These are phyloP conservation scores for Malus hybrid DNA, from an alignment of 331 rosid genomes.

Conservation along the genomic window DNA sequence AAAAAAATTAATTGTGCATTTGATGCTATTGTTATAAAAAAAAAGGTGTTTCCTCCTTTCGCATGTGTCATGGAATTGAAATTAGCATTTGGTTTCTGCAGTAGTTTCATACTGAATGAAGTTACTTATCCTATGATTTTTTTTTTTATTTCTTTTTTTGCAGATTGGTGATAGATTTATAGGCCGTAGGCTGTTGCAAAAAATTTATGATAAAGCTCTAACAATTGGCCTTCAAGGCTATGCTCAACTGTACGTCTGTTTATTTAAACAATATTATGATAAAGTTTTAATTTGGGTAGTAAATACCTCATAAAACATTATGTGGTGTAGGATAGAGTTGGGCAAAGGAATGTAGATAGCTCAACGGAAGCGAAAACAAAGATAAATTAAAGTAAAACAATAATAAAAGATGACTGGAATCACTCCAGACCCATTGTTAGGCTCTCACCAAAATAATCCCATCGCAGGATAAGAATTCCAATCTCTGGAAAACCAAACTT, in stretches of 20 bases:
- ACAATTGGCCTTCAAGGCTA: slow-evolving; percentile 80
- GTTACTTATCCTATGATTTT: slow-evolving; percentile 1
- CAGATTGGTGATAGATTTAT: slow-evolving; percentile 95
- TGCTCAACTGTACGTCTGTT: slow-evolving; percentile 66
- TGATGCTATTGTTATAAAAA: neutral
- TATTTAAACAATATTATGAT: too few species aligned
- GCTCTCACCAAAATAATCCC: too few species aligned
- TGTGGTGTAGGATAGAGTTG: too few species aligned
- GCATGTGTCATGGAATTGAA: neutral
- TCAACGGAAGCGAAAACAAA: too few species aligned
- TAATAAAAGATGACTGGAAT: too few species aligned
- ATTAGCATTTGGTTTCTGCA: neutral
- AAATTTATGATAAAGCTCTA: slow-evolving; percentile 80
- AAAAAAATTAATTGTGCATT: neutral
- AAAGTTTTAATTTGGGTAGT: neutral
- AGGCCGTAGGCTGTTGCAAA: slow-evolving; percentile 71
- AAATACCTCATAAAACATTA: neutral
- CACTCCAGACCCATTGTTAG: too few species aligned
- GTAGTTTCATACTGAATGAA: neutral
- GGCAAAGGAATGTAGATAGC: too few species aligned
- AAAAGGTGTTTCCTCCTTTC: neutral
- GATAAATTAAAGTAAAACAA: too few species aligned
- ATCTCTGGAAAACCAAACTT: too few species aligned
- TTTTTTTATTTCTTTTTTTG: slow-evolving; percentile 18
- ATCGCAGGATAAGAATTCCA: too few species aligned